Conservation (phyloP, 2,329 filamentous ascomycete genomes). For the Fusarium dimerum region DNA sequence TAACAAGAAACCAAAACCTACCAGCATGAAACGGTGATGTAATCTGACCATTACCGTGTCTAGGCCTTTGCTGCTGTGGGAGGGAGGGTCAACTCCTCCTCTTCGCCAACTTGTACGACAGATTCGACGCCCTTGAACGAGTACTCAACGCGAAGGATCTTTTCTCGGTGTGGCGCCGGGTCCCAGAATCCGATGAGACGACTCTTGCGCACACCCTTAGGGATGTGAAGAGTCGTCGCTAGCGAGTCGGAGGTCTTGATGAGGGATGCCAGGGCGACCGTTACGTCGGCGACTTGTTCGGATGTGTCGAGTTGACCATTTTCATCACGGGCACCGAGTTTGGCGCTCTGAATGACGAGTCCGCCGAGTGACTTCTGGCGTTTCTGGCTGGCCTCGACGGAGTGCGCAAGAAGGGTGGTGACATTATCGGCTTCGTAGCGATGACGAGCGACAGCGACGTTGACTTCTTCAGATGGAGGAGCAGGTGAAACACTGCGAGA, state of each 20-base stretch:
- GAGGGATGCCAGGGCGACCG: slow-evolving; percentile 48
- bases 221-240: slow-evolving; percentile 38
- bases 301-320: slow-evolving; percentile 32
- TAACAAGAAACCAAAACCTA: no score
- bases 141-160: slow-evolving; percentile 49
- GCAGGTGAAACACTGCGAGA: slow-evolving; percentile 9
- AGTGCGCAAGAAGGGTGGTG: slow-evolving; percentile 42
- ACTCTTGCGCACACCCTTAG: slow-evolving; percentile 43
- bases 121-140: slow-evolving; percentile 38
- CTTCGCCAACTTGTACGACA: slow-evolving; percentile 21
- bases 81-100: slow-evolving; percentile 28
- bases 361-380: slow-evolving; percentile 37
- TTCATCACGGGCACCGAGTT: slow-evolving; percentile 44
- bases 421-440: slow-evolving; percentile 48
- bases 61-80: not conserved
- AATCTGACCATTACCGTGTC: no score
- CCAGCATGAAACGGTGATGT: no score
- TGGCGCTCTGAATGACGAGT: slow-evolving; percentile 51
- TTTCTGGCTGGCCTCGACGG: slow-evolving; percentile 42
- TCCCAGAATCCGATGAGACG: slow-evolving; percentile 54
- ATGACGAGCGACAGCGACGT: slow-evolving; percentile 33
- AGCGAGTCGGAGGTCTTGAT: slow-evolving; percentile 34
- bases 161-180: slow-evolving; percentile 44
- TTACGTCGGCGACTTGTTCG: slow-evolving; percentile 52
- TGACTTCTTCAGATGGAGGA: slow-evolving; percentile 12